These are phyloP conservation scores for Daphne laureola DNA, from an alignment of 441 rosid genomes.

Conservation along the genomic window DNA sequence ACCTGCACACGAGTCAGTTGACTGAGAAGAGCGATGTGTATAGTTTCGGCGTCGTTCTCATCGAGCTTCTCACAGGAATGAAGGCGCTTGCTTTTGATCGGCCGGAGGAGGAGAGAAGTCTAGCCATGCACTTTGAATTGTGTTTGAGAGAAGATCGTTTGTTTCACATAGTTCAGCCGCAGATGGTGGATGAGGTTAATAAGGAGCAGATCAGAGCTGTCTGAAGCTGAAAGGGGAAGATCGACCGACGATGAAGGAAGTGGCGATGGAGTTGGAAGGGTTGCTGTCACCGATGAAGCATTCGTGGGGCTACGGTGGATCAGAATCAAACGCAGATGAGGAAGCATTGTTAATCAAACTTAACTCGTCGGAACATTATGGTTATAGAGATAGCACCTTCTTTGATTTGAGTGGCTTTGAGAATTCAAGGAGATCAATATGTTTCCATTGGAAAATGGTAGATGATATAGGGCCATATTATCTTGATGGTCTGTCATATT, in stretches of 20 bases:
- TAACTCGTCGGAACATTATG: too few species aligned
- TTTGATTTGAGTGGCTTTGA: too few species aligned
- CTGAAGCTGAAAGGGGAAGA: slow-evolving; percentile 26
- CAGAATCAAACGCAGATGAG: too few species aligned
- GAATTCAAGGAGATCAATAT: too few species aligned
- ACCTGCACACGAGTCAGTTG: slow-evolving; percentile 29
- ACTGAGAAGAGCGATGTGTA: slow-evolving; percentile 37
- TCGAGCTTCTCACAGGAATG: slow-evolving; percentile 29
- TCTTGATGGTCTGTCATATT: too few species aligned
- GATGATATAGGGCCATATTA: too few species aligned
- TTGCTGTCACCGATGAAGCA: not conserved
- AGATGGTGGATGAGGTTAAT: slow-evolving; percentile 13
- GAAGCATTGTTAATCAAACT: too few species aligned
- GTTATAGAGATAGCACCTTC: too few species aligned
- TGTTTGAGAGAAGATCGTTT: slow-evolving; percentile 23
- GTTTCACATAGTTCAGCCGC: slow-evolving; percentile 21
- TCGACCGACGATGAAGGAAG: slow-evolving; percentile 39
- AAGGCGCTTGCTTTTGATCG: slow-evolving; percentile 24
- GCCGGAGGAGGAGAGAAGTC: slow-evolving; percentile 23
- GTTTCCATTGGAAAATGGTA: too few species aligned
- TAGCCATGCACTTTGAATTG: slow-evolving; percentile 24
- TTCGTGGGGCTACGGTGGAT: too few species aligned
- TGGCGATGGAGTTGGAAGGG: slow-evolving; percentile 22
- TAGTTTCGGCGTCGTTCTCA: slow-evolving; percentile 34
- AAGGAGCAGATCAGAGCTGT: slow-evolving; percentile 27